These are phyloP conservation scores for Aureobasidium sp. DNA, from an alignment of 2,329 filamentous ascomycete species.

Conservation along the genomic window DNA sequence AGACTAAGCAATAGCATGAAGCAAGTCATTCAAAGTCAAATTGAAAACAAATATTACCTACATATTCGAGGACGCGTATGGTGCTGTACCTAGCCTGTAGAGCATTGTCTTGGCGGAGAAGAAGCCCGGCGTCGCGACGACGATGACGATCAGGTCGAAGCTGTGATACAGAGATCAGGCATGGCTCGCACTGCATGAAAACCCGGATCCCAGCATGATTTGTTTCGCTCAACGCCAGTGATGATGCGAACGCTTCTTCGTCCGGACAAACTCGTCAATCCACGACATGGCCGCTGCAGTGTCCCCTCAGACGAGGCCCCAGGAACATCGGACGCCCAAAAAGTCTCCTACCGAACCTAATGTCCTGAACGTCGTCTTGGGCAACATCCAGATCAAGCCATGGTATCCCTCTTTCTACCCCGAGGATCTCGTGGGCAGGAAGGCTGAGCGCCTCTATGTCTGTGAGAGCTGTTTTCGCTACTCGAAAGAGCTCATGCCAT, in stretches of 20 bases:
- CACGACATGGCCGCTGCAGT: slow-evolving; percentile 11
- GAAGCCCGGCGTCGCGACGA: slow-evolving; percentile 4
- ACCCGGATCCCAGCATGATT: background rate
- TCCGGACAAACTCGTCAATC: background rate
- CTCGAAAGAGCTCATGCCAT: slow-evolving; percentile 47
- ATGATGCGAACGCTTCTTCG: background rate
- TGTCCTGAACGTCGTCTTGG: slow-evolving; percentile 78
- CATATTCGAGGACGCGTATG: background rate
- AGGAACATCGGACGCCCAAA: slow-evolving; percentile 7
- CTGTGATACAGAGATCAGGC: slow-evolving; percentile 5
- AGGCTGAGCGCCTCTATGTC: slow-evolving; percentile 59
- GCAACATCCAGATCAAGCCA: slow-evolving; percentile 72
- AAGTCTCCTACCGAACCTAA: slow-evolving; percentile 49
- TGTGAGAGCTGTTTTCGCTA: slow-evolving; percentile 96
- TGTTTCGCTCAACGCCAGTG: background rate
- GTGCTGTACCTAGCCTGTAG: background rate
- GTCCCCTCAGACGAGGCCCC: slow-evolving; percentile 11
- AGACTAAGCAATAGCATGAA: background rate
- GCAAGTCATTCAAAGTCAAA: background rate
- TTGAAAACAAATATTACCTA: background rate
- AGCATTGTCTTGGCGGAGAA: background rate
- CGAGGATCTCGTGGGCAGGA: slow-evolving; percentile 49
- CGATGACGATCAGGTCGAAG: background rate
- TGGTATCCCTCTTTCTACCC: slow-evolving; percentile 92
- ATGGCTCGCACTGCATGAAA: slow-evolving; percentile 6